Conservation (phyloP, 2,329 filamentous ascomycete genomes). For the Ascocoryne sarcoides region DNA sequence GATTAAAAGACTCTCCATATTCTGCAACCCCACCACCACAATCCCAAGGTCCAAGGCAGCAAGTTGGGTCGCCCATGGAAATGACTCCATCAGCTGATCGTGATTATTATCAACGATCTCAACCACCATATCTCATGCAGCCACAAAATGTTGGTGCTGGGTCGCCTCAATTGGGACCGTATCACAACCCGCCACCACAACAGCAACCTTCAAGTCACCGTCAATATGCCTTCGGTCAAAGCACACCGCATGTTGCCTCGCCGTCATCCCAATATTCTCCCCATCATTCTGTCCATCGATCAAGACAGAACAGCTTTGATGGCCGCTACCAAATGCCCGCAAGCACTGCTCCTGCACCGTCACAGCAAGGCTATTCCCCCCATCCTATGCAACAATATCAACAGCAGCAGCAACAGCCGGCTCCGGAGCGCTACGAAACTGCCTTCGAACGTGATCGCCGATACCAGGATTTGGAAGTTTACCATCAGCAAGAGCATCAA, state of each 20-base stretch:
- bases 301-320: slow-evolving; percentile 26
- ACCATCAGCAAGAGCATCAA: slow-evolving; percentile 1
- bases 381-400: slow-evolving; percentile 15
- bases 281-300: slow-evolving; percentile 21
- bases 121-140: slow-evolving; percentile 20
- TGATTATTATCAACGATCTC: slow-evolving; percentile 26
- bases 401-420: slow-evolving; percentile 9
- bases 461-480: slow-evolving; percentile 1
- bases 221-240: slow-evolving; percentile 23
- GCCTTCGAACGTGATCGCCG: slow-evolving; percentile 8
- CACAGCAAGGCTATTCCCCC: slow-evolving; percentile 19
- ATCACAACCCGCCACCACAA: slow-evolving; percentile 15
- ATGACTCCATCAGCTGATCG: slow-evolving; percentile 20
- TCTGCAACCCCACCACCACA: slow-evolving; percentile 24
- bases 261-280: slow-evolving; percentile 19
- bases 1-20: slow-evolving; percentile 28
- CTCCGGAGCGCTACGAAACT: slow-evolving; percentile 13
- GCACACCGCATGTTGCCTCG: slow-evolving; percentile 19
- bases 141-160: slow-evolving; percentile 21
- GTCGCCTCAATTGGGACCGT: slow-evolving; percentile 21
- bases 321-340: slow-evolving; percentile 15
- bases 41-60: slow-evolving; percentile 15
- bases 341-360: slow-evolving; percentile 17
- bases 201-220: slow-evolving; percentile 20
- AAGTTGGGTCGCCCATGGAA: slow-evolving; percentile 24